These are phyloP conservation scores for Solanum neorickii DNA, from an alignment of 257 asterid genomes.

Conservation along the genomic window DNA sequence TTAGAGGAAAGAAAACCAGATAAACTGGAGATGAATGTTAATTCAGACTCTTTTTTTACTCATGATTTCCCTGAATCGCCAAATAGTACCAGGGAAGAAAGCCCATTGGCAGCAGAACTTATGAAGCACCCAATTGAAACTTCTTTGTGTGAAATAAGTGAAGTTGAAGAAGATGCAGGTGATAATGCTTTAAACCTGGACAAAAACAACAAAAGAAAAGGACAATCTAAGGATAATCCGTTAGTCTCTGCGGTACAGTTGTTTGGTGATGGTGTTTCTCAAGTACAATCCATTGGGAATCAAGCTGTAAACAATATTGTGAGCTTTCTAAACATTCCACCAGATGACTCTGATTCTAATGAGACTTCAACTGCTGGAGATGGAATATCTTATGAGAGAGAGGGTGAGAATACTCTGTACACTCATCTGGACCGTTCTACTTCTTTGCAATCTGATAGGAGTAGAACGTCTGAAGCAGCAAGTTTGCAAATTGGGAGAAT, in stretches of 20 bases:
- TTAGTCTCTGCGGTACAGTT: conserved; percentile 88
- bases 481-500: conserved; percentile 76
- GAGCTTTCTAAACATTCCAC: conserved; percentile 68
- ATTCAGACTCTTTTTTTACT: conserved; percentile 28
- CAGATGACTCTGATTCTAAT: conserved; percentile 65
- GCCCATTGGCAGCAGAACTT: conserved; percentile 38
- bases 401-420: conserved; percentile 14
- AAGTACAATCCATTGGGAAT: conserved; percentile 94
- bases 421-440: conserved; percentile 44
- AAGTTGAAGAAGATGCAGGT: conserved; percentile 48
- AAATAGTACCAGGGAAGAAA: conserved; percentile 32
- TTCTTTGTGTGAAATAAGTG: conserved; percentile 61
- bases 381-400: conserved; percentile 16
- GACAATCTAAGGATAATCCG: conserved; percentile 58
- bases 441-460: conserved; percentile 70
- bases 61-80: conserved; percentile 58
- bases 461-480: conserved; percentile 59
- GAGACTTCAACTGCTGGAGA: conserved; percentile 47
- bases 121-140: conserved; percentile 32
- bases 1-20: conserved; percentile 32
- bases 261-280: conserved; percentile 89
- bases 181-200: conserved; percentile 21
- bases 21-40: conserved; percentile 35
- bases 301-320: conserved; percentile 87
- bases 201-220: conserved; percentile 37